Evolutionary conservation across 371 early-diverging fungal genomes (phyloP).

Genomic region (Vairimorpha necatrix): DNA sequence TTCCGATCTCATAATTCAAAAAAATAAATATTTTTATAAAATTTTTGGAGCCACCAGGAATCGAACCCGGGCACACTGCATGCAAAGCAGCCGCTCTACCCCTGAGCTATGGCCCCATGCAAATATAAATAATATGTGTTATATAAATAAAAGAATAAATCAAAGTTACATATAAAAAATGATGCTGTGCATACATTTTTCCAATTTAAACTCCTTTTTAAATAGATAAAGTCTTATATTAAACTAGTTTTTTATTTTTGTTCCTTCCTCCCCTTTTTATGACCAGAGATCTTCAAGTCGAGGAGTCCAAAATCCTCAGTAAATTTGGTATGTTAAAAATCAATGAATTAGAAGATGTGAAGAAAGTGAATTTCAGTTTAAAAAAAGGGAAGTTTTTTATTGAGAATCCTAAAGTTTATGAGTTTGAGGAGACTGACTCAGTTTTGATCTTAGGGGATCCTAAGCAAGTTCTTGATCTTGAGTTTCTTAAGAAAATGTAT

Average conservation of each 20-base stretch:
- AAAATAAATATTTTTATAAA: too few species aligned
- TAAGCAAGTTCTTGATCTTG: constrained; percentile 5
- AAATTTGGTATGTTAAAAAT: background rate
- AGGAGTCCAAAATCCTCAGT: background rate
- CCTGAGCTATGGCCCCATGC: constrained; percentile 42
- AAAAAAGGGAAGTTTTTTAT: constrained; percentile 14
- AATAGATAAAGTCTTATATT: too few species aligned
- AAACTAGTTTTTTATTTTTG: too few species aligned
- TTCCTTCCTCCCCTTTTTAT: background rate
- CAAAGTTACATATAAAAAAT: too few species aligned
- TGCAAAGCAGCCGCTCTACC: constrained; percentile 49
- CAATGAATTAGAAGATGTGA: background rate
- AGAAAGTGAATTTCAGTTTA: background rate
- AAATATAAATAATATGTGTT: background rate
- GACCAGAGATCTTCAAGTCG: background rate
- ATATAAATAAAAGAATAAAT: background rate
- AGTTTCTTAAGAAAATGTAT: constrained; percentile 8
- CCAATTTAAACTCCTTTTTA: too few species aligned
- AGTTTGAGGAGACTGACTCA: constrained; percentile 22
- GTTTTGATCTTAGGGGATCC: constrained; percentile 20
- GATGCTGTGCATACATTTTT: too few species aligned
- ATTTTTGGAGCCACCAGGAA: constrained; percentile 50
- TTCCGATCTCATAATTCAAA: too few species aligned
- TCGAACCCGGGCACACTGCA: constrained; percentile 49
- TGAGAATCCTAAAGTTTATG: constrained; percentile 4